Evolutionary conservation across 2,329 filamentous ascomycete species (phyloP), one percentile per base, ranked within the genome.

Genomic region (Tolypocladium ovalisporum): DNA sequence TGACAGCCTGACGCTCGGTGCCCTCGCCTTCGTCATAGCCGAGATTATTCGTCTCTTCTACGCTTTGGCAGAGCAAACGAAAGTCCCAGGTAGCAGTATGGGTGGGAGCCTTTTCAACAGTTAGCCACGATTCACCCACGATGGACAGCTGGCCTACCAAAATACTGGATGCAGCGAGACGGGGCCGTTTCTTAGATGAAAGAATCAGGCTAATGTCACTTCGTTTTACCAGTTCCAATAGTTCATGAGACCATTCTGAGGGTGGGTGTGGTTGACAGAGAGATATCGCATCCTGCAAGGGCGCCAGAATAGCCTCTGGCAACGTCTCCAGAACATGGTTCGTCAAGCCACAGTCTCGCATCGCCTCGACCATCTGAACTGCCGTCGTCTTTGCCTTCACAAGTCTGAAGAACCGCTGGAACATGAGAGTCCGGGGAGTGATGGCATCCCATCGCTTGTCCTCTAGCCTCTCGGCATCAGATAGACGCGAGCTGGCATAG

Each of bases 181-280:
- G 67, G 10, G 64, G 66, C 15, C 65, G 65, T 57, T 67, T 68
- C 8, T 59, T 58, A 17, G 77, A 75, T 40, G 79, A 75, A 54
- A 89, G 75, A 12, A 90, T 78, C 51, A 85, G 79, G 62, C 84
- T 86, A 47, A 97, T 81, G 67, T 97, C 94, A 59, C 90, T 86
- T 59, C 94, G 83, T 55, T 89, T 87, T 15, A 97, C 84, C 6
- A 97, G 75, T 56, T 85, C 79, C 17, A 97, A 79, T 7, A 96
- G 75, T 1, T 83, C 79, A 47, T 79, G 79, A 17, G 82, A 79
- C 91, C 93, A 97, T 1, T 80, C 82, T 0, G 85, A 81, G 12
- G 91, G 89, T 22, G 93, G 93, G 59, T 84, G 82, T n/a, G 85
- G 82, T 69, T 96, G 92, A 62, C 90, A 96, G 61, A 84, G 80